Evolutionary conservation across 257 asterid genomes (phyloP).

Genomic region (Oldenlandia corymbosa): DNA sequence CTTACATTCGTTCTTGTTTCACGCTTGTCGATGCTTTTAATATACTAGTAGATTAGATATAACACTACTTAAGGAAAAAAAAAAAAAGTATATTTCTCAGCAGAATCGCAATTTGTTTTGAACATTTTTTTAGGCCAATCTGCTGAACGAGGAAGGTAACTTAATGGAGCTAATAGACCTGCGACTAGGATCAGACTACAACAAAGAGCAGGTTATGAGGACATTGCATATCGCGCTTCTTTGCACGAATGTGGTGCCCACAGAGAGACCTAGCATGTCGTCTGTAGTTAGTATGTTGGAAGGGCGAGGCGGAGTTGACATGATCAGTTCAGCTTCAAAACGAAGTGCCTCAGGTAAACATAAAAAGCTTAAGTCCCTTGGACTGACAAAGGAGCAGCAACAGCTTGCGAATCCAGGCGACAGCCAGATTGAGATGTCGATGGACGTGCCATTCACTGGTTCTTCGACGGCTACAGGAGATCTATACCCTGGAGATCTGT

Average conservation of each 20-base stretch:
- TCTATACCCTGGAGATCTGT: slow-evolving; percentile 53
- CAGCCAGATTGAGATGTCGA: slow-evolving; percentile 27
- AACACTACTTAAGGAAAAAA: too few relatives aligned
- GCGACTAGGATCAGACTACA: slow-evolving; percentile 35
- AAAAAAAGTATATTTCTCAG: too few relatives aligned
- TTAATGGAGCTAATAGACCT: slow-evolving; percentile 51
- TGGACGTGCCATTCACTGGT: slow-evolving; percentile 40
- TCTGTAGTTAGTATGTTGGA: slow-evolving; percentile 58
- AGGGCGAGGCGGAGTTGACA: slow-evolving; percentile 34
- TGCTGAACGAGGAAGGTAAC: slow-evolving; percentile 35
- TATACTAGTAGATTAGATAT: not conserved
- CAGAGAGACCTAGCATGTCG: slow-evolving; percentile 61
- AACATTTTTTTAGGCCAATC: slow-evolving; percentile 45
- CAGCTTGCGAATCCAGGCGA: not conserved
- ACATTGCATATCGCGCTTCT: slow-evolving; percentile 44
- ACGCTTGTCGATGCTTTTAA: not conserved
- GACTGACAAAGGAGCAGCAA: not conserved
- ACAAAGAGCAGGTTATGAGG: slow-evolving; percentile 29
- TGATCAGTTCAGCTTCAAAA: slow-evolving; percentile 19
- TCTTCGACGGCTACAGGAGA: slow-evolving; percentile 40
- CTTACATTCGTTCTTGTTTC: not conserved
- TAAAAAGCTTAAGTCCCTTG: not conserved
- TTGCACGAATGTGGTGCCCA: slow-evolving; percentile 38
- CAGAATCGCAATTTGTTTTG: not conserved
- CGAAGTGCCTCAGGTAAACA: not conserved